A percentile compares a stretch with the other conserved stretches of the same genome.
Evolutionary conservation across 2,329 filamentous ascomycete species (phyloP).

Genomic region (Paradendryphiella salina): DNA sequence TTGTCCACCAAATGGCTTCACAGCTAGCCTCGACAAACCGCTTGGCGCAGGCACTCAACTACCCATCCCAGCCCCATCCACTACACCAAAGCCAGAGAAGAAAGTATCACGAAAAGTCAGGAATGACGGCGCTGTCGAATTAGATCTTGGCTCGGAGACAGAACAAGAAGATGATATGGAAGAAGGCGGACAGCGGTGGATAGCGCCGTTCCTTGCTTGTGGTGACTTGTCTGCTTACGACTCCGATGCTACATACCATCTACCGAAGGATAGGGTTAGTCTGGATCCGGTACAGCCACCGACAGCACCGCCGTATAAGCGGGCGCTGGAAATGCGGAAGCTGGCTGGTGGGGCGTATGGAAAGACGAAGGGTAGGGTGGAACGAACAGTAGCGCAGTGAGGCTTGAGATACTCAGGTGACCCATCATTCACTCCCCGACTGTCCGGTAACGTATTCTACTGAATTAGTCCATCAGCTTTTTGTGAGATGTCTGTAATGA

Average conservation of each 20-base stretch:
- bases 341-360: slow-evolving; percentile 75
- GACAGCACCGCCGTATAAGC: slow-evolving; percentile 92
- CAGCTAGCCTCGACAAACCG: slow-evolving; percentile 73
- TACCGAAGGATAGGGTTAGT: slow-evolving; percentile 83
- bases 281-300: slow-evolving; percentile 93
- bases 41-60: slow-evolving; percentile 66
- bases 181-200: slow-evolving; percentile 67
- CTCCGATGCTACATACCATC: slow-evolving; percentile 88
- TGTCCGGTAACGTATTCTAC: neutral
- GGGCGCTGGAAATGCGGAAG: slow-evolving; percentile 81
- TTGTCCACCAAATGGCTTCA: slow-evolving; percentile 74
- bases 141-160: slow-evolving; percentile 52
- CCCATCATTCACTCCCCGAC: neutral
- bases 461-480: neutral
- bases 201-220: slow-evolving; percentile 95
- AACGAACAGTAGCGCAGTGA: neutral
- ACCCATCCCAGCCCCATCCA: slow-evolving; percentile 40
- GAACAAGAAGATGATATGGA: slow-evolving; percentile 45
- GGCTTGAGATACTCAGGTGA: neutral
- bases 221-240: slow-evolving; percentile 94
- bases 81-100: slow-evolving; percentile 14
- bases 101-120: slow-evolving; percentile 38
- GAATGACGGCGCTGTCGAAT: slow-evolving; percentile 54
- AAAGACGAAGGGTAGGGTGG: slow-evolving; percentile 60
- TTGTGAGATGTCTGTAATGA: no score